Percentiles rank a stretch among this genome's conserved stretches.
Conservation (phyloP, 768 basidiomycete genomes). For the Nevesoporus exiguus region DNA sequence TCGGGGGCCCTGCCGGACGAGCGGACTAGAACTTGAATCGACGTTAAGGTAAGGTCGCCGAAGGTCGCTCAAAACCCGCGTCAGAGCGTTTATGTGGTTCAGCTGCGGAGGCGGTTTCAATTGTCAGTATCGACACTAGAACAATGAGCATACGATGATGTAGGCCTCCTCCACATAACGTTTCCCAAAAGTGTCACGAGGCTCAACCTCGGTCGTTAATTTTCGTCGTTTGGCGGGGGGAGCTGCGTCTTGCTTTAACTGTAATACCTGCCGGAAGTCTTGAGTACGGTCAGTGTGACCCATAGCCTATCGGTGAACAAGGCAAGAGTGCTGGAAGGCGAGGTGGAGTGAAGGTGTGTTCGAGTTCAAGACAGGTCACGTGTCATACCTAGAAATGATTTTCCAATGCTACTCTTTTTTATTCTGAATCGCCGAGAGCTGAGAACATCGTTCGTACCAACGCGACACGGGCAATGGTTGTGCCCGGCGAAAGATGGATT, state of each 20-base stretch:
- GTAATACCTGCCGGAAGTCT: slow-evolving; percentile 54
- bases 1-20: slow-evolving; percentile 47
- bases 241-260: slow-evolving; percentile 41
- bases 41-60: slow-evolving; percentile 87
- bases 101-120: slow-evolving; percentile 42
- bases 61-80: slow-evolving; percentile 68
- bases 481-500: slow-evolving; percentile 35
- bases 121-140: neutral
- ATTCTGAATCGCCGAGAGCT: slow-evolving; percentile 22
- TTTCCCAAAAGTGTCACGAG: slow-evolving; percentile 49
- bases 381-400: slow-evolving; percentile 16
- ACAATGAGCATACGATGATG: slow-evolving; percentile 47
- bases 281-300: slow-evolving; percentile 56
- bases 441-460: slow-evolving; percentile 18
- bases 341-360: neutral
- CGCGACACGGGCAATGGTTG: slow-evolving; percentile 7
- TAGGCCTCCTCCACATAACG: slow-evolving; percentile 76
- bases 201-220: slow-evolving; percentile 35
- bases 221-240: slow-evolving; percentile 54
- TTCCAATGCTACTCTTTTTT: neutral
- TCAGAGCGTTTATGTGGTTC: slow-evolving; percentile 66
- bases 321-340: neutral
- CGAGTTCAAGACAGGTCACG: slow-evolving; percentile 15
- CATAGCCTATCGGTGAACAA: slow-evolving; percentile 38
- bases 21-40: slow-evolving; percentile 53